Evolutionary conservation across 345 rosid species (phyloP), one percentile per base, ranked within the genome.

Genomic region (Fremontodendron californicum): DNA sequence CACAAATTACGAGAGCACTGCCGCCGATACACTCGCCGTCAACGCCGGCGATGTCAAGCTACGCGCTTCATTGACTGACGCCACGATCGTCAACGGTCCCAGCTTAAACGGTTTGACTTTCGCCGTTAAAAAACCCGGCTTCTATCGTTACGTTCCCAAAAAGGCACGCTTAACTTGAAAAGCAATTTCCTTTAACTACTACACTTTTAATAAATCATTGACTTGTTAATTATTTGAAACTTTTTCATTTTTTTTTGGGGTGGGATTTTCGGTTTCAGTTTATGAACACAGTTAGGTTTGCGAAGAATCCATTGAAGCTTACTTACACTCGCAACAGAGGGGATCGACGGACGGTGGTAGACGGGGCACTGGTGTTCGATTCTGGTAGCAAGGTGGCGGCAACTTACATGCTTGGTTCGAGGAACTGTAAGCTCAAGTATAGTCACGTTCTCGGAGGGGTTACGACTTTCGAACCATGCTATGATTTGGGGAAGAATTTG

Each of bases 211-310:
- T 31, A 19, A 19, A 71, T 49, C 42, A 51, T 4, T 9, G 31
- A 46, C 25, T 69, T 25, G 51, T 51, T 43, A 67, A 4, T 71
- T 40, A 61, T 43, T 70, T 71, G 37, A 49, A 23, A n/a, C 66
- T 68, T 25, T 25, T 75, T 29, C 37, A 55, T 35, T 63, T 10
- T 68, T 58, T 12, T 40, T 57, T 57, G 78, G 61, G 71, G 79
- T 88, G 91, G 98, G 97, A 94, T 81, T 85, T 90, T 72, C 85
- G 91, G 84, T 93, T 94, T 83, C 98, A 91, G 92, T 94, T 94
- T 75, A 94, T 93, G 97, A 94, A 90, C 88, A 80, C 88, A 0
- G 81, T 91, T 42, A 88, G 69, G 81, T 76, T 93, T 68, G 93
- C 78, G 4, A 90, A 94, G 78, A 94, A 93, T 78, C 94, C 94